Evolutionary conservation across 2,329 filamentous ascomycete species (phyloP).

Genomic region (Sphaceloma murrayae): DNA sequence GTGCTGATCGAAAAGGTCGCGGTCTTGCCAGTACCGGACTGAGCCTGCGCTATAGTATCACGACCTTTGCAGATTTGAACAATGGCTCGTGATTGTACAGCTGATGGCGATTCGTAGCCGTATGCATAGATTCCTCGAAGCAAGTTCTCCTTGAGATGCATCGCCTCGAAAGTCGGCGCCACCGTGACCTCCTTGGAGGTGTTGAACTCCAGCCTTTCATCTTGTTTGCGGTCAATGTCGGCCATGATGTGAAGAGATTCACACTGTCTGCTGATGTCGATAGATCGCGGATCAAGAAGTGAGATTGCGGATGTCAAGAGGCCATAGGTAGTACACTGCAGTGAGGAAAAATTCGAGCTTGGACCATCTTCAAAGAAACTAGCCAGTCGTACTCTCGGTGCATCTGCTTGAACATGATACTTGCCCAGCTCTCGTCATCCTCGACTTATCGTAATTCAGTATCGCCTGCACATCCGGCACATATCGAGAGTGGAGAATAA

Average conservation of each 20-base stretch:
- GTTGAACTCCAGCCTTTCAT: constrained; percentile 95
- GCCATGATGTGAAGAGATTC: constrained; percentile 53
- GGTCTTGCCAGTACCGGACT: constrained; percentile 94
- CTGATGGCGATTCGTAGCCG: constrained; percentile 95
- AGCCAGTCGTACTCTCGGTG: too few relatives aligned
- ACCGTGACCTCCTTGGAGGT: constrained; percentile 97
- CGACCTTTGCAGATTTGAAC: constrained; percentile 98
- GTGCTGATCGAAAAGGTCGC: constrained; percentile 95
- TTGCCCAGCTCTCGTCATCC: too few relatives aligned
- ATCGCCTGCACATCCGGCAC: too few relatives aligned
- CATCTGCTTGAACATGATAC: too few relatives aligned
- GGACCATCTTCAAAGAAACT: constrained; percentile 15
- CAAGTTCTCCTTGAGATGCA: constrained; percentile 96
- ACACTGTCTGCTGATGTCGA: background rate
- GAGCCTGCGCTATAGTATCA: constrained; percentile 96
- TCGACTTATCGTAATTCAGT: too few relatives aligned
- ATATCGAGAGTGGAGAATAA: background rate
- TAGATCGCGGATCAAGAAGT: too few relatives aligned
- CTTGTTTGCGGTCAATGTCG: constrained; percentile 86
- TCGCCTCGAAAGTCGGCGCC: constrained; percentile 85
- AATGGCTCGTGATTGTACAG: constrained; percentile 94
- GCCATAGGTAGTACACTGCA: background rate
- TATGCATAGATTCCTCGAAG: constrained; percentile 97
- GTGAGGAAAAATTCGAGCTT: constrained; percentile 16
- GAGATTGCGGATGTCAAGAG: too few relatives aligned